These are phyloP conservation scores for Tuber aestivum DNA, from an alignment of 495 filamentous ascomycete species.

Conservation along the genomic window DNA sequence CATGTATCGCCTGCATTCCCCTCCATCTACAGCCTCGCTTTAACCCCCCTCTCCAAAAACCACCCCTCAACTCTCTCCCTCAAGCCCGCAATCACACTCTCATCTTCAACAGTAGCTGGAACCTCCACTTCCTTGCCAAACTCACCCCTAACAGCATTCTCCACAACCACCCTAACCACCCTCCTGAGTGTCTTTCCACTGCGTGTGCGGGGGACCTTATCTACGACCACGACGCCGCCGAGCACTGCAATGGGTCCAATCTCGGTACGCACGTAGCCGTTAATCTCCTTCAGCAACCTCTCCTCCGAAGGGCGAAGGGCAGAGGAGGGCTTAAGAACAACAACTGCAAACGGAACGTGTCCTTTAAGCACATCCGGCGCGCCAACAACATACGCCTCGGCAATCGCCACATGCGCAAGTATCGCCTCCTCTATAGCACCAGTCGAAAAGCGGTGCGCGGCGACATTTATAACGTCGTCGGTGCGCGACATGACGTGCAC, in stretches of 20 bases:
- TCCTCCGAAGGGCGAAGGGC: conserved; percentile 4
- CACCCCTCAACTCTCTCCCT: conserved; percentile 49
- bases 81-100: conserved; percentile 49
- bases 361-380: conserved; percentile 83
- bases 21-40: conserved; percentile 53
- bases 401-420: conserved; percentile 66
- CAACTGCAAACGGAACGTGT: conserved; percentile 83
- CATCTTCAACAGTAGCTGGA: conserved; percentile 55
- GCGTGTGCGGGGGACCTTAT: conserved; percentile 82
- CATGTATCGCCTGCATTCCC: background rate
- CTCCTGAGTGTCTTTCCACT: conserved; percentile 81
- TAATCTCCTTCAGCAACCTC: conserved; percentile 47
- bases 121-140: conserved; percentile 48
- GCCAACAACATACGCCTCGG: conserved; percentile 76
- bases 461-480: conserved; percentile 94
- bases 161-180: conserved; percentile 72
- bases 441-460: conserved; percentile 85
- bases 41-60: conserved; percentile 48
- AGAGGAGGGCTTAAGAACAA: conserved; percentile 53
- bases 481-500: conserved; percentile 62
- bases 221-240: conserved; percentile 75
- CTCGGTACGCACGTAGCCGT: conserved; percentile 65
- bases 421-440: conserved; percentile 87
- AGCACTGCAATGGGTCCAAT: conserved; percentile 82
- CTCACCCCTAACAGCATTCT: conserved; percentile 56